Conservation (phyloP, 1,284 basidiomycete species). For the Boletellus deceptivus region DNA sequence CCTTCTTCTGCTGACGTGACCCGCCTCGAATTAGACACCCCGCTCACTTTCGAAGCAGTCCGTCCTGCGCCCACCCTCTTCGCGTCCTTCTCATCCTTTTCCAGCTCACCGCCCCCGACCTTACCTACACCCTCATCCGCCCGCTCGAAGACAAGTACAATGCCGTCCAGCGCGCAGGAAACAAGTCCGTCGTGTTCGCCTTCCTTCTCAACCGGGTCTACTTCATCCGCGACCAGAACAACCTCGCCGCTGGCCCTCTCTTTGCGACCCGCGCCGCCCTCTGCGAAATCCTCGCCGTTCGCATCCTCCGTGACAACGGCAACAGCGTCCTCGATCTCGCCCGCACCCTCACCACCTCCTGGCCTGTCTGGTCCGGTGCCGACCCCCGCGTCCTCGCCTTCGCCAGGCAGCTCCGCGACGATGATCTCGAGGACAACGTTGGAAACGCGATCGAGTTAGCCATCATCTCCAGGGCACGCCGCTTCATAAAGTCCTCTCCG, state of each 20-base stretch:
- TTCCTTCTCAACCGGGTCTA: slow-evolving; percentile 87
- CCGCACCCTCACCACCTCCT: slow-evolving; percentile 80
- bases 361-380: slow-evolving; percentile 86
- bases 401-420: slow-evolving; percentile 70
- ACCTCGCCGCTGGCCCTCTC: slow-evolving; percentile 60
- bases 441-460: slow-evolving; percentile 93
- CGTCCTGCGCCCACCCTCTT: slow-evolving; percentile 6
- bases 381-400: slow-evolving; percentile 59
- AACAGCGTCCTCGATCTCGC: slow-evolving; percentile 77
- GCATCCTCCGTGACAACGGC: slow-evolving; percentile 76
- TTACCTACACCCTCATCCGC: slow-evolving; percentile 82
- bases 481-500: slow-evolving; percentile 83
- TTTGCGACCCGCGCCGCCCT: slow-evolving; percentile 75
- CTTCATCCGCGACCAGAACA: slow-evolving; percentile 72
- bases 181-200: slow-evolving; percentile 81
- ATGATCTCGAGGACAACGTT: slow-evolving; percentile 72
- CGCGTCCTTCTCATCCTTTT: slow-evolving; percentile 12
- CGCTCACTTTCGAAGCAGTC: slow-evolving; percentile 31
- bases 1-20: not conserved
- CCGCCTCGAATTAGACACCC: slow-evolving; percentile 22
- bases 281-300: slow-evolving; percentile 88
- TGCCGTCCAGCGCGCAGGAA: slow-evolving; percentile 58
- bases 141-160: slow-evolving; percentile 75
- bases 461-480: slow-evolving; percentile 79
- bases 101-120: slow-evolving; percentile 77